Base-by-base conservation (phyloP, 139 green algal species). In the Haematococcus sp. region DNA sequence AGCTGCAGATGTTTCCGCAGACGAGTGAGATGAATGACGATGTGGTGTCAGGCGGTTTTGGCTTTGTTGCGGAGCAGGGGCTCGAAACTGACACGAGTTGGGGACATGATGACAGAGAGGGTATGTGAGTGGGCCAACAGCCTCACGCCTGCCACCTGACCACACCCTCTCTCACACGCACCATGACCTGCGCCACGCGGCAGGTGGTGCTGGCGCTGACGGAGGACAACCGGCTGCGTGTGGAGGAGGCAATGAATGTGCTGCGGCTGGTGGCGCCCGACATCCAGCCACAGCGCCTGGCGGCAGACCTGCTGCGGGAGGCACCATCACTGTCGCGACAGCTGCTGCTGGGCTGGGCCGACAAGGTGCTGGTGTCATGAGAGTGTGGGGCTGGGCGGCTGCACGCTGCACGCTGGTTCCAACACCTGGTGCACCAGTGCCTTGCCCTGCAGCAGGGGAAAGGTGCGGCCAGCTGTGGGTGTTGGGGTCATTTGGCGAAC, bases 171-270 rank as follows among this genome's bases (percentile, higher is more conserved):
- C 54, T 5, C 15, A 13, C 54, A 61, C 54, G 4, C 9, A 61
- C 54, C 22, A 27, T 9, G 9, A 61, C 54, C 22, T 4, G 4
- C 54, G n/a, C 54, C 22, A 27, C 11, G 19, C 71, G 63, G 4
- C 89, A 97, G 86, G 75, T 98, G 56, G 68, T 99, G 25, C 65
- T 93, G 51, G 95, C 95, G 2, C 84, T 98, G 58, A 99, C 95
- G 11, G 93, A 98, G 81, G 96, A 97, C 81, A 93, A 97, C 78
- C 78, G 89, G 44, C 89, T 99, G 84, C 94, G 97, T 76, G 59
- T 99, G 1, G 73, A 77, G 13, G 89, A 94, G 80, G 83, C 95
- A 58, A 56, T 79, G 44, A 70, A 81, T 22, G 77, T 96, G 79
- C 65, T 93, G 51, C 34, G 70, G 17, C 71, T 96, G 67, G 72